phyloP scores from a whole-genome alignment of 2,329 filamentous ascomycete species.

The Arthrobotrys sinensis region DNA sequence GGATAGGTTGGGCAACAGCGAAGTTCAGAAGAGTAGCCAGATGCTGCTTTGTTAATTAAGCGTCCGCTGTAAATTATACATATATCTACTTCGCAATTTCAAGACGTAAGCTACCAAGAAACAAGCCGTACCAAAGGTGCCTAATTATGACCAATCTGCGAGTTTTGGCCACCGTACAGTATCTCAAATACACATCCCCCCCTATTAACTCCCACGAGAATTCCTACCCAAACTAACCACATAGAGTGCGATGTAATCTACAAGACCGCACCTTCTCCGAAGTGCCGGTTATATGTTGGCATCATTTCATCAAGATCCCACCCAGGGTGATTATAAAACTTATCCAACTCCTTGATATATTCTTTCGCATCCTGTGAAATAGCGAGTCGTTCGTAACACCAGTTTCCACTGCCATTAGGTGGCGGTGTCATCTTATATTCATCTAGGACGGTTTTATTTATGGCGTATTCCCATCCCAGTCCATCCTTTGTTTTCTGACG shows the following conservation, averaged over 20 bases:
- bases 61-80: no score
- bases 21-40: no score
- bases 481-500: not conserved
- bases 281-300: not conserved
- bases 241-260: slow-evolving; percentile 2
- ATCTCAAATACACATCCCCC: no score
- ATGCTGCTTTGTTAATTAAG: no score
- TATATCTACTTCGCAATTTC: no score
- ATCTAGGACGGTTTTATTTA: not conserved
- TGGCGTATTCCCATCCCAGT: not conserved
- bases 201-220: no score
- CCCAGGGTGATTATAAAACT: slow-evolving; percentile 5
- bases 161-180: no score
- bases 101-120: no score
- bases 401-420: not conserved
- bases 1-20: no score
- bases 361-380: slow-evolving; percentile 8
- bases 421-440: slow-evolving; percentile 18
- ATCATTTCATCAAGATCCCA: slow-evolving; percentile 13
- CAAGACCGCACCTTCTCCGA: slow-evolving; percentile 16
- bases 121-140: no score
- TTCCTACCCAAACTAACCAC: no score
- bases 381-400: not conserved
- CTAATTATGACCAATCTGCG: no score
- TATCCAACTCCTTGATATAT: slow-evolving; percentile 14